Evolutionary conservation across 2,329 filamentous ascomycete species (phyloP).

Genomic region (Colletotrichum limetticola): DNA sequence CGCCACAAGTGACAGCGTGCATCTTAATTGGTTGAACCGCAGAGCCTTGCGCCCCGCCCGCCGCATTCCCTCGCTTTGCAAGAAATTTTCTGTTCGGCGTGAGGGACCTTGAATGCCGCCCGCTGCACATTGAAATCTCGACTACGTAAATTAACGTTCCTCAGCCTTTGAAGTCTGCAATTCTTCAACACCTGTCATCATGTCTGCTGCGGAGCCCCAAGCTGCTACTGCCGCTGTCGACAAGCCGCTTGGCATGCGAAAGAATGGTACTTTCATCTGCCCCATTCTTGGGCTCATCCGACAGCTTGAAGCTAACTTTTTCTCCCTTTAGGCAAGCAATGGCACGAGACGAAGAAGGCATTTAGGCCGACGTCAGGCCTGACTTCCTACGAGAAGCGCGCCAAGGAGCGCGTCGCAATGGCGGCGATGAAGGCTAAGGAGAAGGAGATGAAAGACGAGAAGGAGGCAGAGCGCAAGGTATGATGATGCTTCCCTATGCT

Average conservation of each 20-base stretch:
- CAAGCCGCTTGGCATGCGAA: conserved; percentile 75
- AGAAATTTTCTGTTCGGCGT: conserved; percentile 27
- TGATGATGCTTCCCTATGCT: conserved; percentile 38
- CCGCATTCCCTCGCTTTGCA: conserved; percentile 9
- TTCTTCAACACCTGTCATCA: conserved; percentile 42
- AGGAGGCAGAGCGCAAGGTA: conserved; percentile 88
- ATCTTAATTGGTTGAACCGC: not conserved
- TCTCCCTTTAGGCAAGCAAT: conserved; percentile 82
- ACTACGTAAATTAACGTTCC: conserved; percentile 33
- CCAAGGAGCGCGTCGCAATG: conserved; percentile 74
- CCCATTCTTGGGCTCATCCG: conserved; percentile 3
- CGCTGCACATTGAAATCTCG: conserved; percentile 15
- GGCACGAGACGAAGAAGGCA: conserved; percentile 84
- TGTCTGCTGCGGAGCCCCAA: conserved; percentile 53
- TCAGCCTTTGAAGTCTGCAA: not conserved
- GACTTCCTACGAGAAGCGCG: conserved; percentile 81
- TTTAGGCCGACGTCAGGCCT: conserved; percentile 86
- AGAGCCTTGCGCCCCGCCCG: conserved; percentile 22
- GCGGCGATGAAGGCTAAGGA: conserved; percentile 90
- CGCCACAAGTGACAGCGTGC: conserved; percentile 1
- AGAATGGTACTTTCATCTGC: conserved; percentile 73
- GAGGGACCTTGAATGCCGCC: conserved; percentile 12
- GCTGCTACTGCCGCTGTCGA: conserved; percentile 46
- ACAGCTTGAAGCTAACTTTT: conserved; percentile 7
- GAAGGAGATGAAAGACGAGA: conserved; percentile 95